Percentiles rank a stretch among this genome's conserved stretches.
Evolutionary conservation across 1,284 basidiomycete genomes (phyloP).

Genomic region (Agaricales sp.): DNA sequence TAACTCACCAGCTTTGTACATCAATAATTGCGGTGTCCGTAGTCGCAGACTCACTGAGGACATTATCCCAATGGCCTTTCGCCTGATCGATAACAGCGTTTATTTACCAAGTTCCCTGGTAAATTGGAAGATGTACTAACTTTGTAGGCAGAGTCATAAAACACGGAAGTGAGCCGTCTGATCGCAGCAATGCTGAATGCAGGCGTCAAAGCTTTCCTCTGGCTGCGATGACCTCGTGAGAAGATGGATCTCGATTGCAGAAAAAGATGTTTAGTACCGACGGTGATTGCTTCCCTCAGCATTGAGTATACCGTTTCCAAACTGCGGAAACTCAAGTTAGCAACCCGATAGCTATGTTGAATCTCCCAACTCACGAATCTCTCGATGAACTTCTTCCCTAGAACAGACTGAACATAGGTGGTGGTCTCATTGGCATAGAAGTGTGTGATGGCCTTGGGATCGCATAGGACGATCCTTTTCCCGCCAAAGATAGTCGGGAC

Average conservation of each 20-base stretch:
- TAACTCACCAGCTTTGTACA: slow-evolving; percentile 41
- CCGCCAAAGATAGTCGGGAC: slow-evolving; percentile 30
- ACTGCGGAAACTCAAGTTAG: slow-evolving; percentile 18
- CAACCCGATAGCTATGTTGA: neutral
- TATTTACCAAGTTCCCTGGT: neutral
- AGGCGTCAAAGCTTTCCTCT: slow-evolving; percentile 29
- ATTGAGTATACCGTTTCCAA: slow-evolving; percentile 37
- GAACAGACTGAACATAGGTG: slow-evolving; percentile 30
- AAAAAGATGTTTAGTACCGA: slow-evolving; percentile 10
- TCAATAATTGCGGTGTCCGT: slow-evolving; percentile 32
- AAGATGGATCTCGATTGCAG: neutral
- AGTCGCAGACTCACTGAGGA: slow-evolving; percentile 23
- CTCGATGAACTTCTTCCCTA: slow-evolving; percentile 28
- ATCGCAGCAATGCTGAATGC: slow-evolving; percentile 31
- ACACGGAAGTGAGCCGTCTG: slow-evolving; percentile 22
- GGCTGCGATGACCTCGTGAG: slow-evolving; percentile 22
- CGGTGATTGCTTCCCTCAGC: slow-evolving; percentile 43
- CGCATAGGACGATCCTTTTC: slow-evolving; percentile 32
- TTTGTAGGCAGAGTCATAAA: slow-evolving; percentile 39
- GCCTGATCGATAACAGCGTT: slow-evolving; percentile 20
- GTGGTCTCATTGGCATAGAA: slow-evolving; percentile 40
- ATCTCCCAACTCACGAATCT: slow-evolving; percentile 25
- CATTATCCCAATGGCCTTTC: slow-evolving; percentile 38
- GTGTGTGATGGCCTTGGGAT: slow-evolving; percentile 44
- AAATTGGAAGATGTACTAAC: slow-evolving; percentile 16